phyloP scores from a whole-genome alignment of 2,329 filamentous ascomycete genomes.

The Paecilomyces sp. region DNA sequence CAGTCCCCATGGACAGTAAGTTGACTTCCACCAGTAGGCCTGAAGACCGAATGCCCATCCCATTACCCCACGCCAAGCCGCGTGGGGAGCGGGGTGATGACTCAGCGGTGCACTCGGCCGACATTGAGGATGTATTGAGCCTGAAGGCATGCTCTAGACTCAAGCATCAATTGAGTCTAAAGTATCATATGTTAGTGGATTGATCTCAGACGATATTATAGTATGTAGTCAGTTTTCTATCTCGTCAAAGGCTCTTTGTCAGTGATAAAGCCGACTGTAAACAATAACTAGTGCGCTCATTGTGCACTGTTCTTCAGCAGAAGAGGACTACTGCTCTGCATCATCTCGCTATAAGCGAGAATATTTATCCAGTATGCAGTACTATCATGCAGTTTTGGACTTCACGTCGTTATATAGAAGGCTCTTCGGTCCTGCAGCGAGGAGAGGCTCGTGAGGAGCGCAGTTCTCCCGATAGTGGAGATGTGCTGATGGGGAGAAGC shows the following conservation, averaged over 20 bases:
- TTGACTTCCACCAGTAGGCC: background rate
- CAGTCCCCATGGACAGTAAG: background rate
- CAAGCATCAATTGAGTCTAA: background rate
- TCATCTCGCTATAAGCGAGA: background rate
- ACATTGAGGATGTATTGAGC: background rate
- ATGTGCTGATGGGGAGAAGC: background rate
- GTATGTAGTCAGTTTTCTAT: background rate
- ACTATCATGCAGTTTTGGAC: background rate
- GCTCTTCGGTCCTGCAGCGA: background rate
- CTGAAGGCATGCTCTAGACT: too few species aligned
- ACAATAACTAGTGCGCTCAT: background rate
- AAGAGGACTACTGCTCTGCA: background rate
- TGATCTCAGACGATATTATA: too few species aligned
- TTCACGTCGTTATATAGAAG: background rate
- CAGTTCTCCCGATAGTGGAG: background rate
- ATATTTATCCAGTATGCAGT: background rate
- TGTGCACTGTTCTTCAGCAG: background rate
- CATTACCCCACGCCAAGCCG: background rate
- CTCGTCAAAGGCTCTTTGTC: background rate
- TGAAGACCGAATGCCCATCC: background rate
- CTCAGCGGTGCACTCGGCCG: background rate
- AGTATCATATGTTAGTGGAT: background rate
- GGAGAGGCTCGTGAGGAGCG: background rate
- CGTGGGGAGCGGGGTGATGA: background rate
- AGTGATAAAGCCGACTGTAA: background rate